Evolutionary conservation across 108 stramenopile genomes (phyloP).

Genomic region (Skeletonema menzelii): DNA sequence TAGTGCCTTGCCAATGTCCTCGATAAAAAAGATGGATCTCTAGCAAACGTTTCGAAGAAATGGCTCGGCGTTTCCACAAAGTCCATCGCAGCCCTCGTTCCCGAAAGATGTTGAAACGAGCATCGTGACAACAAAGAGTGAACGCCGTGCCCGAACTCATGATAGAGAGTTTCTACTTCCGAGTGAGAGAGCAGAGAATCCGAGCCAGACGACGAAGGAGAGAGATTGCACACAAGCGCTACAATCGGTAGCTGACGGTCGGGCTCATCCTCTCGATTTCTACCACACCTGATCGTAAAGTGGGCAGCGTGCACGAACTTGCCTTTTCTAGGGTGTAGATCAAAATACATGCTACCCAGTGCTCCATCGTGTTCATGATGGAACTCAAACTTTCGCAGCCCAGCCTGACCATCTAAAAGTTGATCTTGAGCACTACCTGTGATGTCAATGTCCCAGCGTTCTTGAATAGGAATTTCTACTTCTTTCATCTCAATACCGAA

Average conservation of each 20-base stretch:
- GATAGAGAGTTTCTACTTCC: conserved; percentile 96
- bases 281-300: conserved; percentile 83
- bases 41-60: conserved; percentile 80
- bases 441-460: conserved; percentile 73
- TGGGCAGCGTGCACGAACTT: conserved; percentile 97
- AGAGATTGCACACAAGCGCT: conserved; percentile 92
- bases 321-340: conserved; percentile 85
- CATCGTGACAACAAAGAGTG: conserved; percentile 95
- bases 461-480: conserved; percentile 52
- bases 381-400: conserved; percentile 75
- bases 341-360: conserved; percentile 92
- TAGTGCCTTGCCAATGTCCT: conserved; percentile 56
- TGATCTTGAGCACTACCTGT: not conserved
- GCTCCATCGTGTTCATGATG: conserved; percentile 46
- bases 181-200: conserved; percentile 71
- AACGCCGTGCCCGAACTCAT: conserved; percentile 97
- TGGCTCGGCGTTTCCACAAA: conserved; percentile 91
- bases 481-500: conserved; percentile 87
- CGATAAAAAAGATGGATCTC: conserved; percentile 66
- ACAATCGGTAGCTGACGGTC: conserved; percentile 89
- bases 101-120: conserved; percentile 94
- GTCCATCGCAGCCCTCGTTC: conserved; percentile 91
- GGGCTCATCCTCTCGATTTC: conserved; percentile 20
- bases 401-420: not conserved
- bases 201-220: conserved; percentile 22